Percentiles rank a stretch among this genome's conserved stretches.
These are phyloP conservation scores for Thermochaetoides dissita DNA, from an alignment of 2,329 filamentous ascomycete species.

Conservation along the genomic window DNA sequence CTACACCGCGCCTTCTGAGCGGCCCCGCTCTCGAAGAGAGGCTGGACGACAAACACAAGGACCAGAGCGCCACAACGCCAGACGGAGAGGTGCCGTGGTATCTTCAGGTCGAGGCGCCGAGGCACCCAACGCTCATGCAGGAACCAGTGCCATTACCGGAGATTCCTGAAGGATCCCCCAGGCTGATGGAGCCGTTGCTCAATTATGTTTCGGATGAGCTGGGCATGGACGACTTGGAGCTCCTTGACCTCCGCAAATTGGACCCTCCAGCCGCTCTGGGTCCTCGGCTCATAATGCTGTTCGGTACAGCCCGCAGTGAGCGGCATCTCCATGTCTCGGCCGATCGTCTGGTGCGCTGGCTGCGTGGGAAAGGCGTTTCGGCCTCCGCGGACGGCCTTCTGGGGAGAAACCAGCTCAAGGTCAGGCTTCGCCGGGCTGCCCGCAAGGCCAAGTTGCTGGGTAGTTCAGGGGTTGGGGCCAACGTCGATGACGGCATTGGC, in stretches of 20 bases:
- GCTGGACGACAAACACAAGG: no score
- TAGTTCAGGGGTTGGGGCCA: conserved; percentile 48
- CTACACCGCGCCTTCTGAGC: conserved; percentile 5
- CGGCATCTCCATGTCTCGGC: conserved; percentile 86
- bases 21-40: conserved; percentile 14
- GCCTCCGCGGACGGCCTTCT: conserved; percentile 79
- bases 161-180: conserved; percentile 54
- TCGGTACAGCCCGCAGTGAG: conserved; percentile 81
- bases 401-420: conserved; percentile 80
- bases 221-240: conserved; percentile 65
- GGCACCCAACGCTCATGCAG: conserved; percentile 34
- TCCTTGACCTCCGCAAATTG: conserved; percentile 72
- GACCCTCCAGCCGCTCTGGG: conserved; percentile 81
- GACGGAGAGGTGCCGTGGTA: conserved; percentile 51
- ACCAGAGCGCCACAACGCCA: no score
- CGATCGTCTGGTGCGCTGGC: conserved; percentile 76
- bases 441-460: conserved; percentile 72
- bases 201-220: conserved; percentile 71
- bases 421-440: conserved; percentile 66
- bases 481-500: conserved; percentile 69
- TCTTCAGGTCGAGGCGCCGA: conserved; percentile 54
- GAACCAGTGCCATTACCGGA: conserved; percentile 33
- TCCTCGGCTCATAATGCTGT: conserved; percentile 78
- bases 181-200: conserved; percentile 57
- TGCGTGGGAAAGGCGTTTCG: conserved; percentile 58